These are phyloP conservation scores for Trichomonascus vanleenenianus DNA, from an alignment of 805 yeast species.

Conservation along the genomic window DNA sequence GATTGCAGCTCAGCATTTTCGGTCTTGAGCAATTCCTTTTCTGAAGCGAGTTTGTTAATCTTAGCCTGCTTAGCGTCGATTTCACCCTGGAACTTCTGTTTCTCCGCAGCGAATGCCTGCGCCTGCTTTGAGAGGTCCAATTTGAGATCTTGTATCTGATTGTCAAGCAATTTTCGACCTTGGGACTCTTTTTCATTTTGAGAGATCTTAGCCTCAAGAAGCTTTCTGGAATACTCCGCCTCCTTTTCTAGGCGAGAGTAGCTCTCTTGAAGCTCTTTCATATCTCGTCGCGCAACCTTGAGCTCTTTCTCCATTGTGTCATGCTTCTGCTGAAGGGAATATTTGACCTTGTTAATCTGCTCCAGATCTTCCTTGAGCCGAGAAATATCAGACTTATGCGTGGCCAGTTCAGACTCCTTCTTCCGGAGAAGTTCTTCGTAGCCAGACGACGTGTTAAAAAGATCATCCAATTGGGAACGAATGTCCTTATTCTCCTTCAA, in stretches of 20 bases:
- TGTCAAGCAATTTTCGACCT: constrained; percentile 16
- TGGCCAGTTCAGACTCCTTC: constrained; percentile 23
- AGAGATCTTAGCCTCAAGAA: constrained; percentile 32
- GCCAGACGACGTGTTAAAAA: constrained; percentile 32
- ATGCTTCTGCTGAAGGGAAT: constrained; percentile 7
- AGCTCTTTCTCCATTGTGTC: constrained; percentile 17
- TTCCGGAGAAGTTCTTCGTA: constrained; percentile 29
- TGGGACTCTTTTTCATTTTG: constrained; percentile 15
- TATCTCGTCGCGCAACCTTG: constrained; percentile 22
- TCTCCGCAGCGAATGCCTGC: constrained; percentile 10
- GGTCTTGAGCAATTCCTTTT: constrained; percentile 11
- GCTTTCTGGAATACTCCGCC: constrained; percentile 34
- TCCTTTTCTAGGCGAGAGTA: constrained; percentile 35
- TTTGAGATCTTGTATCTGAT: constrained; percentile 13
- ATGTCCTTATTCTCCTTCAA: constrained; percentile 40
- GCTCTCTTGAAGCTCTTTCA: constrained; percentile 13
- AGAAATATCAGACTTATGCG: constrained; percentile 10
- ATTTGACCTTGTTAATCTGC: constrained; percentile 11
- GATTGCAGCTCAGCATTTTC: constrained; percentile 3
- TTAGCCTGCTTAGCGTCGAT: constrained; percentile 15
- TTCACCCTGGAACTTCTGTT: constrained; percentile 12
- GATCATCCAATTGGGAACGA: constrained; percentile 32
- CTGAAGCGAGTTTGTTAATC: constrained; percentile 12
- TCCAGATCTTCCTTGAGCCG: constrained; percentile 6
- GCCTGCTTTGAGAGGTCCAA: constrained; percentile 11